Conservation (phyloP, 305 asterid genomes). For the Stenogyne calaminthoides region DNA sequence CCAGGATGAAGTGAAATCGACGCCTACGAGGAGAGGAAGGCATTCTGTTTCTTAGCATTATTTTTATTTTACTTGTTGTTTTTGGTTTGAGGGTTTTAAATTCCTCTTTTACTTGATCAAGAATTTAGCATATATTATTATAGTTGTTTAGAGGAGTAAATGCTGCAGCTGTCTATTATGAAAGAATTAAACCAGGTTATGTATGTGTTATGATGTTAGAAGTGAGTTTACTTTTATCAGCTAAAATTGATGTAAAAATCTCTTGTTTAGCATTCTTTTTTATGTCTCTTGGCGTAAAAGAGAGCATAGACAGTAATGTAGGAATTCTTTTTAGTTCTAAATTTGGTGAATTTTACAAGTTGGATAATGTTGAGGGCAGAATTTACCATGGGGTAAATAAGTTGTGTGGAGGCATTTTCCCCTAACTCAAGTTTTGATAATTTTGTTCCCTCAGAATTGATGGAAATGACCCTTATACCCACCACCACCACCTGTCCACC, state of each 20-base stretch:
- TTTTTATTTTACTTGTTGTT: constrained; percentile 26
- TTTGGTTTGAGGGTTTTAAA: background rate
- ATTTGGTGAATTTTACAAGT: background rate
- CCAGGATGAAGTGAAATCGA: constrained; percentile 66
- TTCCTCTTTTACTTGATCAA: constrained; percentile 23
- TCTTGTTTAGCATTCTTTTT: background rate
- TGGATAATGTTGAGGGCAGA: background rate
- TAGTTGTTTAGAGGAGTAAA: constrained; percentile 30
- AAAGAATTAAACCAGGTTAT: background rate
- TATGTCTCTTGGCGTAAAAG: background rate
- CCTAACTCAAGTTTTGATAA: background rate
- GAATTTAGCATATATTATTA: constrained; percentile 34
- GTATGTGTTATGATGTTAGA: constrained; percentile 15
- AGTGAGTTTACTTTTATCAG: constrained; percentile 1
- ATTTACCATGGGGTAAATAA: background rate
- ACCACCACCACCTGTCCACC: background rate
- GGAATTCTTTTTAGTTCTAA: background rate
- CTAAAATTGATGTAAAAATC: constrained; percentile 25
- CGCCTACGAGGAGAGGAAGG: constrained; percentile 75
- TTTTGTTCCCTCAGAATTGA: background rate
- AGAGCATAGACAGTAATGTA: background rate
- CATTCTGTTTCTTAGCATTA: constrained; percentile 72
- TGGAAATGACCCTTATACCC: background rate
- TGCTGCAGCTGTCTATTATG: constrained; percentile 20
- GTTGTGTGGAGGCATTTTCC: background rate